Conservation (phyloP, 306 rosid species). For the Glycyrrhiza uralensis region DNA sequence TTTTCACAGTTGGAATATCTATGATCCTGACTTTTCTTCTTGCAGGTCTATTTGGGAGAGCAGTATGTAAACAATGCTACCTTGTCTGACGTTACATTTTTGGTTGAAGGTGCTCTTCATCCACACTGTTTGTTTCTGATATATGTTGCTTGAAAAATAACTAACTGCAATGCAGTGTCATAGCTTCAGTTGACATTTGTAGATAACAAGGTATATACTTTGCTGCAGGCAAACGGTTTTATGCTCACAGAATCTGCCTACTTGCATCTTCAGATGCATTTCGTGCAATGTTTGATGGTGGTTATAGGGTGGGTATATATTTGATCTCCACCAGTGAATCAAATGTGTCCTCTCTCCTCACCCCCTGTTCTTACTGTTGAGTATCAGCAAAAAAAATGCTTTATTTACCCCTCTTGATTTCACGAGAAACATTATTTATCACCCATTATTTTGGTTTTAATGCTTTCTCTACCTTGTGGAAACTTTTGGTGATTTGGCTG, state of each 20-base stretch:
- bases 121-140: conserved; percentile 2
- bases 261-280: conserved; percentile 97
- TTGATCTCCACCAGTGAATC: background rate
- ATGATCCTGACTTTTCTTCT: conserved; percentile 24
- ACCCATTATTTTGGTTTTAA: background rate
- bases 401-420: conserved; percentile 15
- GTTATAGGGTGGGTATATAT: conserved; percentile 78
- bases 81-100: conserved; percentile 84
- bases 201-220: conserved; percentile 22
- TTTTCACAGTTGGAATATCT: conserved; percentile 13
- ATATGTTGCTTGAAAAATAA: background rate
- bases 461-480: background rate
- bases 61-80: conserved; percentile 83
- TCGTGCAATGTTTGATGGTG: conserved; percentile 99
- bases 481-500: background rate
- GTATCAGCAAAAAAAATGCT: background rate
- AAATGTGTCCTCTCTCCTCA: conserved; percentile 24
- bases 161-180: background rate
- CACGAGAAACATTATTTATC: conserved; percentile 1
- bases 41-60: conserved; percentile 97
- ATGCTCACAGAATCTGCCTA: conserved; percentile 91
- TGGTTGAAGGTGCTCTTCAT: conserved; percentile 72
- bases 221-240: conserved; percentile 73
- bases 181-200: conserved; percentile 10
- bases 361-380: background rate